Evolutionary conservation across 2,329 filamentous ascomycete species (phyloP).

Genomic region (Penicillium sp.): DNA sequence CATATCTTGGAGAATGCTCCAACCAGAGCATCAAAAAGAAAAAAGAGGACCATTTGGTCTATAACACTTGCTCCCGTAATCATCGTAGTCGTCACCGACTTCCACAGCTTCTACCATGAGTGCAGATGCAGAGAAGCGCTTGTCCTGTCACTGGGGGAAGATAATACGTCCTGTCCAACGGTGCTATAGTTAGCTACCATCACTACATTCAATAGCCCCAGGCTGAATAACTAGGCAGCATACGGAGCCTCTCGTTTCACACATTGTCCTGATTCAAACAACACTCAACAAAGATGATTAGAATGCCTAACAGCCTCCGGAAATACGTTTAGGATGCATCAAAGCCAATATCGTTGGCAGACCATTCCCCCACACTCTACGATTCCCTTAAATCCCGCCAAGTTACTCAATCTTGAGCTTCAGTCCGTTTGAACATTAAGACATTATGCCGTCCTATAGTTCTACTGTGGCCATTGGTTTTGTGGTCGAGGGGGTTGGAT

Average conservation of each 20-base stretch:
- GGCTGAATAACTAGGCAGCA: not conserved
- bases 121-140: conserved; percentile 2
- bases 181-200: too few relatives aligned
- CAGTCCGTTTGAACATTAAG: not conserved
- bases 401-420: not conserved
- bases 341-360: conserved; percentile 2
- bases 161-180: not conserved
- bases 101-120: not conserved
- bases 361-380: conserved; percentile 1
- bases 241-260: too few relatives aligned
- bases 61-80: not conserved
- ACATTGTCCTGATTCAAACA: too few relatives aligned
- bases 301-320: not conserved
- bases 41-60: conserved; percentile 21
- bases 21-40: conserved; percentile 19
- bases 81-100: not conserved
- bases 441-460: conserved; percentile 3
- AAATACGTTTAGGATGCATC: not conserved
- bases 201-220: not conserved
- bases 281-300: too few relatives aligned
- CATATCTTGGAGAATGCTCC: conserved; percentile 11
- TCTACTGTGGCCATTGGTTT: not conserved
- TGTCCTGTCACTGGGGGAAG: not conserved
- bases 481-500: too few relatives aligned
- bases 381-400: not conserved